These are phyloP conservation scores for Wickerhamiella domercqiae DNA, from an alignment of 805 yeast species.

Conservation along the genomic window DNA sequence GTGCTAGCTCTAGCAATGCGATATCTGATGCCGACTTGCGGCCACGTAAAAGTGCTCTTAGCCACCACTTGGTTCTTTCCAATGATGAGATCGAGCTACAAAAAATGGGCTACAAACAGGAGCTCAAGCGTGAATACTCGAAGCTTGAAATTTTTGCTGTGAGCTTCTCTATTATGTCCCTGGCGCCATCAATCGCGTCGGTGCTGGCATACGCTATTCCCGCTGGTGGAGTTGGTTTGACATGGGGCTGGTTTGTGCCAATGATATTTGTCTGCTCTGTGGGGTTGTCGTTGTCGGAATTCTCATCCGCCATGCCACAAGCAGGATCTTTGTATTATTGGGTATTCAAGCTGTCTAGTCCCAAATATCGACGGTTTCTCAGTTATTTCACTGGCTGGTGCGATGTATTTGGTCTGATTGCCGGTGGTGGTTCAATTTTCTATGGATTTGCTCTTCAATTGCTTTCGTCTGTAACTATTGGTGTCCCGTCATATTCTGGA, in stretches of 20 bases:
- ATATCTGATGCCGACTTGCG: background rate
- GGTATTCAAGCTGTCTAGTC: slow-evolving; percentile 52
- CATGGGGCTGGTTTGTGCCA: slow-evolving; percentile 60
- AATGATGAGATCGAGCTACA: slow-evolving; percentile 19
- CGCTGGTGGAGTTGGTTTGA: slow-evolving; percentile 46
- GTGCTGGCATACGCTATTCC: slow-evolving; percentile 35
- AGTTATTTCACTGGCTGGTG: slow-evolving; percentile 49
- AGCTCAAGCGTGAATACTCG: slow-evolving; percentile 40
- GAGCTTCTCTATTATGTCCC: slow-evolving; percentile 55
- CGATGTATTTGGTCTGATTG: slow-evolving; percentile 46
- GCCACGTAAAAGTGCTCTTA: background rate
- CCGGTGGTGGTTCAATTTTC: slow-evolving; percentile 51
- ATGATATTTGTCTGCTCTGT: slow-evolving; percentile 37
- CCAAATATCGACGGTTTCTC: slow-evolving; percentile 32
- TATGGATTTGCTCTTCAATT: slow-evolving; percentile 54
- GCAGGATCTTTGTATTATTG: slow-evolving; percentile 58
- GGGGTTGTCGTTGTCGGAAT: slow-evolving; percentile 45
- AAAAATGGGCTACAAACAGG: slow-evolving; percentile 55
- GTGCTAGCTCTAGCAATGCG: background rate
- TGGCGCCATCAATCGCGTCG: slow-evolving; percentile 40
- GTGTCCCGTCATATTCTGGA: slow-evolving; percentile 33
- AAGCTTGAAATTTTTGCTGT: slow-evolving; percentile 51
- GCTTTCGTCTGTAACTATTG: slow-evolving; percentile 23
- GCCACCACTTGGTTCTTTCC: background rate
- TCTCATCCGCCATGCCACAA: slow-evolving; percentile 54